Evolutionary conservation across 2,329 filamentous ascomycete species (phyloP).

Genomic region (Teratosphaeria zuluensis): DNA sequence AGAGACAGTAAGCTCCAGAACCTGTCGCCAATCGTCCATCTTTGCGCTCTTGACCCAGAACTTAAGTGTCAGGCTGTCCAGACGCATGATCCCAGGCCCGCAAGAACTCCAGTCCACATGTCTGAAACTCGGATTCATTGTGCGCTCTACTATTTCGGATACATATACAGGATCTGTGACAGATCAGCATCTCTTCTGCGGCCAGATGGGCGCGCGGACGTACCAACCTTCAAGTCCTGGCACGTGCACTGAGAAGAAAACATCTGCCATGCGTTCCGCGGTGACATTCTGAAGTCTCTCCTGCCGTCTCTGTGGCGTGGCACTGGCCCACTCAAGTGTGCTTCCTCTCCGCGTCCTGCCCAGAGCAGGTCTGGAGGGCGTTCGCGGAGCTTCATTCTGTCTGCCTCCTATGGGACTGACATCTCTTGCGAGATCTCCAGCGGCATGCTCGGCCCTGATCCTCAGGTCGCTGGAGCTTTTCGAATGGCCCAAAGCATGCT

Average conservation of each 20-base stretch:
- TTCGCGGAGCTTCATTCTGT: slow-evolving; percentile 8
- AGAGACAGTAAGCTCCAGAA: slow-evolving; percentile 65
- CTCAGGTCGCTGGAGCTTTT: slow-evolving; percentile 48
- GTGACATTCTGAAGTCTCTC: slow-evolving; percentile 65
- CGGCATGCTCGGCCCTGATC: slow-evolving; percentile 19
- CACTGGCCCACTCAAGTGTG: slow-evolving; percentile 54
- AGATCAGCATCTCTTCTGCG: slow-evolving; percentile 8
- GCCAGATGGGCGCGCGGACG: neutral
- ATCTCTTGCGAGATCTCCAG: neutral
- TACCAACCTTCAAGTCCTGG: slow-evolving; percentile 38
- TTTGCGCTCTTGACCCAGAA: slow-evolving; percentile 58
- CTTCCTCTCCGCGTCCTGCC: slow-evolving; percentile 43
- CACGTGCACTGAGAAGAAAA: slow-evolving; percentile 78
- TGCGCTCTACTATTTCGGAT: slow-evolving; percentile 67
- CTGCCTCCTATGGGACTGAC: slow-evolving; percentile 5
- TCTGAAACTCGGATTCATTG: slow-evolving; percentile 85
- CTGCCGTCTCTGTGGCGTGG: slow-evolving; percentile 54
- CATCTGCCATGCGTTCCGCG: slow-evolving; percentile 65
- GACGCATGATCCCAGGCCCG: slow-evolving; percentile 55
- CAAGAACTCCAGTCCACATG: slow-evolving; percentile 66
- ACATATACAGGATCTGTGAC: slow-evolving; percentile 69
- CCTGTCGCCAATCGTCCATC: slow-evolving; percentile 47
- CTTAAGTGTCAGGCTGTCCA: slow-evolving; percentile 55
- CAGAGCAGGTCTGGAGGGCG: slow-evolving; percentile 25
- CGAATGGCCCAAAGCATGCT: slow-evolving; percentile 43